Evolutionary conservation across 805 yeast genomes (phyloP), one percentile per base, ranked within the genome.

Genomic region (Ogataea philodendri): DNA sequence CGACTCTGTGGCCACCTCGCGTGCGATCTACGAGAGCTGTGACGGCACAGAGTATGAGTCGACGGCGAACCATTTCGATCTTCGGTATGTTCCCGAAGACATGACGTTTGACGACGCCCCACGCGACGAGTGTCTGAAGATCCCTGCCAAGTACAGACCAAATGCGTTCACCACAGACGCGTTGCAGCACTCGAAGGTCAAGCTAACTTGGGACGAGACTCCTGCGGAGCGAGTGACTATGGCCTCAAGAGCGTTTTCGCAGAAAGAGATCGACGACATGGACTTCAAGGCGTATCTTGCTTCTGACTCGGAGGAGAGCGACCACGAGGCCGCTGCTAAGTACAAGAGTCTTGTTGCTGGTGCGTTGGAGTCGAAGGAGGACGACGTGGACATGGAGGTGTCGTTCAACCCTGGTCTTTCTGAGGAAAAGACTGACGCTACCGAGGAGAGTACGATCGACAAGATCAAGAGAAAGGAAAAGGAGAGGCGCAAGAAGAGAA

Each of bases 141-240:
- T 88, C 7, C 96, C 97, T 5, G 63, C 78, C 2, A 75, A 74
- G 31, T 93, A 93, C 61, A 80, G 77, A 48, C 98, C 98, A 13
- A 69, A 69, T 35, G 58, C 64, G 15, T 93, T 93, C 60, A 84
- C 85, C 19, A 93, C 98, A 3, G 97, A 86, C 63, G 98, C 98
- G 0, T 69, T 93, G 41, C 96, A 93, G 58, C 96, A 88, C 56
- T 89, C 97, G 10, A 93, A 89, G 54, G 98, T 93, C 32, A 89
- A 86, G 59, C 70, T 93, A 48, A 89, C 97, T 0, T 93, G 98
- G 98, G 98, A 93, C 61, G 97, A 90, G 64, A 94, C 97, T 0
- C 97, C 98, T 5, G 81, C 79, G 39, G 97, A 88, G 53, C 76
- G 98, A 54, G 60, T 77, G 11, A 77, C 82, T 40, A 59, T 89